A percentile compares a stretch with the other conserved stretches of the same genome.
Conservation (phyloP, 805 yeast species). For the Scheffersomyces amazonensis region DNA sequence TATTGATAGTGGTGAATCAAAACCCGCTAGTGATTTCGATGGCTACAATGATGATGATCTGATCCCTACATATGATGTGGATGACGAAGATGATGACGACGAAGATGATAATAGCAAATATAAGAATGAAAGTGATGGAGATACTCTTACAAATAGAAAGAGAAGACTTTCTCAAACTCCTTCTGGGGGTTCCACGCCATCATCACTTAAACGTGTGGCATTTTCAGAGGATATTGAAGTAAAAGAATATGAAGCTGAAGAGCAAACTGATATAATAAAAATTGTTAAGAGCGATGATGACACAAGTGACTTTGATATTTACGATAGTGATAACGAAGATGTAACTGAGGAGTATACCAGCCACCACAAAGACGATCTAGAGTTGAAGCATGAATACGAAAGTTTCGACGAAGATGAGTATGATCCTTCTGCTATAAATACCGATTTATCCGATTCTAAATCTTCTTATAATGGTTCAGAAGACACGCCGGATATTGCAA, state of each 20-base stretch:
- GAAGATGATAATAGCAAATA: conserved; percentile 5
- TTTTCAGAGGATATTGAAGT: conserved; percentile 41
- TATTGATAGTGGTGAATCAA: conserved; percentile 6
- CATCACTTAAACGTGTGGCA: conserved; percentile 32
- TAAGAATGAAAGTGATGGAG: conserved; percentile 5
- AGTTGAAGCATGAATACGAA: conserved; percentile 25
- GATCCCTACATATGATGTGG: conserved; percentile 9
- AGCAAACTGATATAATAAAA: conserved; percentile 20
- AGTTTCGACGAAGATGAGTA: conserved; percentile 15
- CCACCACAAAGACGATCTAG: conserved; percentile 31
- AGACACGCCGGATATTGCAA: conserved; percentile 21
- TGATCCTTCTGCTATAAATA: conserved; percentile 12
- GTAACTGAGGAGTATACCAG: conserved; percentile 15
- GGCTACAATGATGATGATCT: conserved; percentile 15
- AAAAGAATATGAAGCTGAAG: conserved; percentile 40
- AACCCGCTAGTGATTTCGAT: conserved; percentile 20
- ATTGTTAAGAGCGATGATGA: conserved; percentile 15
- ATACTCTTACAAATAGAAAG: conserved; percentile 11
- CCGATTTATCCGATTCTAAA: background rate
- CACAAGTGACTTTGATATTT: conserved; percentile 13
- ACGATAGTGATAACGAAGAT: conserved; percentile 12
- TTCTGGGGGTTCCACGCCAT: conserved; percentile 23
- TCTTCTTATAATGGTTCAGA: conserved; percentile 11
- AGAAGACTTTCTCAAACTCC: conserved; percentile 16
- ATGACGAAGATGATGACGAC: conserved; percentile 16